phyloP scores from a whole-genome alignment of 139 green algal species.

The Tetradesmus lagerheimii region DNA sequence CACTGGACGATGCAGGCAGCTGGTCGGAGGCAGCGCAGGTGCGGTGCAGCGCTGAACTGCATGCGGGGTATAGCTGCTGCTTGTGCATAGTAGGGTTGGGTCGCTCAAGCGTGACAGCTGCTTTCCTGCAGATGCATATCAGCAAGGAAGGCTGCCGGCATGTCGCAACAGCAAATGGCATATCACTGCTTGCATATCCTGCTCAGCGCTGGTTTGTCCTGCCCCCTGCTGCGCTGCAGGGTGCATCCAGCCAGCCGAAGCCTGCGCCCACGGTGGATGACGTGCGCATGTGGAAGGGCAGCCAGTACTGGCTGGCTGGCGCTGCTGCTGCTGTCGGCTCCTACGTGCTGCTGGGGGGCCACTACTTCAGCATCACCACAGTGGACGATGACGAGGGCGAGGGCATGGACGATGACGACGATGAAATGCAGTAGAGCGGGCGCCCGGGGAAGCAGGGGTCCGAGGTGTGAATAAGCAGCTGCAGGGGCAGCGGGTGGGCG shows the following conservation, averaged over 20 bases:
- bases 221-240: constrained; percentile 40
- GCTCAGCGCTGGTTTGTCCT: no score
- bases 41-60: neutral
- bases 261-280: constrained; percentile 58
- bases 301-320: constrained; percentile 63
- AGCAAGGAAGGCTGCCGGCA: no score
- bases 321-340: constrained; percentile 52
- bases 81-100: no score
- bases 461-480: no score
- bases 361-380: constrained; percentile 58
- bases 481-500: no score
- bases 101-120: no score
- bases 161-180: no score
- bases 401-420: constrained; percentile 47
- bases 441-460: no score
- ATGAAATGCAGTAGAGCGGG: constrained; percentile 5
- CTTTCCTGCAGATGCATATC: no score
- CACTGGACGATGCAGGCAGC: constrained; percentile 16
- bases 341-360: constrained; percentile 68
- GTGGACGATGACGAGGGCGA: constrained; percentile 48
- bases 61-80: no score
- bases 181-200: no score
- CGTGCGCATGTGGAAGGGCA: constrained; percentile 56
- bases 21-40: constrained; percentile 60
- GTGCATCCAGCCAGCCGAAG: constrained; percentile 49